A percentile compares a stretch with the other conserved stretches of the same genome.
Evolutionary conservation across 139 green algal genomes (phyloP).

Genomic region (Ettlia oleoabundans): DNA sequence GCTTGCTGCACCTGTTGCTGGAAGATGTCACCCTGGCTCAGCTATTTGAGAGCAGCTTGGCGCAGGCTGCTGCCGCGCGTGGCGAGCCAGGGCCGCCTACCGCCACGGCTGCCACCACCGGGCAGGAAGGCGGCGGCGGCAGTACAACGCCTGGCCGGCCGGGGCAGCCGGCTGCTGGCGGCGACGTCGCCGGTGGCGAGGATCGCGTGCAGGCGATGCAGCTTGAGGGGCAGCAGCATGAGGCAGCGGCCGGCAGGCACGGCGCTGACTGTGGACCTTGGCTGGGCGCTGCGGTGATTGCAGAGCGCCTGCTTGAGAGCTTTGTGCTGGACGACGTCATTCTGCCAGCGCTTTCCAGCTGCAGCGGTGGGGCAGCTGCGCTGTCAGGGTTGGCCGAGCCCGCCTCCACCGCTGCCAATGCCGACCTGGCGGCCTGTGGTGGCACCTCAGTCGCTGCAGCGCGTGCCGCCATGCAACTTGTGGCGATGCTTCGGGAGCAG

Average conservation of each 20-base stretch:
- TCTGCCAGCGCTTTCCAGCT: not conserved
- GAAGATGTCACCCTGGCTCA: not conserved
- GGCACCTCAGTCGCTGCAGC: not conserved
- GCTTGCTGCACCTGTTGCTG: slow-evolving; percentile 35
- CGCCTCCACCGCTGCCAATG: not conserved
- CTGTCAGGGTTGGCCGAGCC: not conserved
- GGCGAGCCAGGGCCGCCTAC: not conserved
- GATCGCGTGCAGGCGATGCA: not conserved
- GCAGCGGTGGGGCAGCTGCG: not conserved
- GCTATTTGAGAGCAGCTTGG: slow-evolving; percentile 28
- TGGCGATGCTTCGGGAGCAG: slow-evolving; percentile 14
- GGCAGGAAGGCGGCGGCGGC: not conserved
- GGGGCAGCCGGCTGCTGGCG: too few species aligned
- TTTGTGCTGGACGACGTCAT: slow-evolving; percentile 5
- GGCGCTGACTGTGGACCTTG: not conserved
- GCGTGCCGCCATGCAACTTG: slow-evolving; percentile 16
- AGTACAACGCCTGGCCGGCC: not conserved
- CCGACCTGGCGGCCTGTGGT: not conserved
- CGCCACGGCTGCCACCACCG: slow-evolving; percentile 8
- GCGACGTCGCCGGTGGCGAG: not conserved
- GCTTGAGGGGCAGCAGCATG: not conserved
- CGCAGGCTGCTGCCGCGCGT: slow-evolving; percentile 9
- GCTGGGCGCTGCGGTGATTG: slow-evolving; percentile 4
- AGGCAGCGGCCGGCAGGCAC: not conserved
- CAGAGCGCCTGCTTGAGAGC: slow-evolving; percentile 17